These are phyloP conservation scores for Tetrahymena borealis DNA, from an alignment of 73 alveolate genomes.

Conservation along the genomic window DNA sequence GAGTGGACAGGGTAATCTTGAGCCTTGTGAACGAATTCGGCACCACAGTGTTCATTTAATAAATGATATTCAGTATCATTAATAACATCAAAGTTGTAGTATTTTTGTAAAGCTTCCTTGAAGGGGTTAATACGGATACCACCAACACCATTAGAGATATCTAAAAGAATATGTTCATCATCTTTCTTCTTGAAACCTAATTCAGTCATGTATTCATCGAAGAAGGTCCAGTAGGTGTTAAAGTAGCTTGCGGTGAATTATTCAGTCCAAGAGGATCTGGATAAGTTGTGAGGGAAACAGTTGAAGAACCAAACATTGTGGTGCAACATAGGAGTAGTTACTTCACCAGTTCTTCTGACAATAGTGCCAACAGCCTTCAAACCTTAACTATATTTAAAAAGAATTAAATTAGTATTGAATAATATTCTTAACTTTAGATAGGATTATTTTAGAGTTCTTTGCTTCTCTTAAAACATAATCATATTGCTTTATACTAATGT, in stretches of 20 bases:
- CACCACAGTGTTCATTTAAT: conserved; percentile 83
- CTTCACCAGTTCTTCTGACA: neutral
- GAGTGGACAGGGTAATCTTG: conserved; percentile 57
- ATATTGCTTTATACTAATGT: too few species aligned
- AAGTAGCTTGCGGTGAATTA: conserved; percentile 12
- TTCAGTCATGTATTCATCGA: conserved; percentile 15
- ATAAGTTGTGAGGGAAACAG: conserved; percentile 10
- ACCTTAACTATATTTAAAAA: neutral
- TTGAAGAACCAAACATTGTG: conserved; percentile 22
- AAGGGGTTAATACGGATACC: conserved; percentile 51
- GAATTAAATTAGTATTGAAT: neutral
- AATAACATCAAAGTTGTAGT: conserved; percentile 42
- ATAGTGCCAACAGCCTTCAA: neutral
- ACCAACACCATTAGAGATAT: conserved; percentile 90
- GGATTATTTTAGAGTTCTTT: too few species aligned
- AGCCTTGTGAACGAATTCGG: conserved; percentile 78
- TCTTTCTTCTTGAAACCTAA: conserved; percentile 17
- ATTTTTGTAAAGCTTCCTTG: conserved; percentile 12
- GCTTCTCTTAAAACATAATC: too few species aligned
- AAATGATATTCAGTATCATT: conserved; percentile 46
- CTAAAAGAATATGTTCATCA: conserved; percentile 60
- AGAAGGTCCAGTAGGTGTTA: conserved; percentile 35
- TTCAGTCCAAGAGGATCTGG: conserved; percentile 3
- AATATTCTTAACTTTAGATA: too few species aligned
- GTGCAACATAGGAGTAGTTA: neutral